Evolutionary conservation across 257 asterid genomes (phyloP).

Genomic region (Nicotiana sylvestris): DNA sequence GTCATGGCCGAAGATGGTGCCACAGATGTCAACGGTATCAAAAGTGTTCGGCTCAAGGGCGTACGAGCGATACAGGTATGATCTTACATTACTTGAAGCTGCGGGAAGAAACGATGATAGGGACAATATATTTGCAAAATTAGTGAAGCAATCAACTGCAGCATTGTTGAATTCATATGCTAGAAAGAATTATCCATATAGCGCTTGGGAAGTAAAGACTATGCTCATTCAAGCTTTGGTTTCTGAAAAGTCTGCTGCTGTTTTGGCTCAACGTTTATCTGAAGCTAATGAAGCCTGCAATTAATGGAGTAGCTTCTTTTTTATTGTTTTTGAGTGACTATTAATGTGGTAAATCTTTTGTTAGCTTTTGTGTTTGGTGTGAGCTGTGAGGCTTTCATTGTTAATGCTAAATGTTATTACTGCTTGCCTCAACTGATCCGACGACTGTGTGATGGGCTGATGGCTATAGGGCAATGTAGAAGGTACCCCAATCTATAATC

Average conservation of each 20-base stretch:
- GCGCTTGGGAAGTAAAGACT: constrained; percentile 89
- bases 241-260: constrained; percentile 55
- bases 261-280: constrained; percentile 50
- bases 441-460: too few species aligned
- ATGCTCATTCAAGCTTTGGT: constrained; percentile 68
- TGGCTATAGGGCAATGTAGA: too few species aligned
- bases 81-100: constrained; percentile 69
- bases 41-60: constrained; percentile 78
- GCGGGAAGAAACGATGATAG: constrained; percentile 44
- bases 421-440: too few species aligned
- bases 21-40: constrained; percentile 58
- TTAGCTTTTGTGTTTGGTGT: neutral
- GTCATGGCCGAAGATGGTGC: constrained; percentile 88
- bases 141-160: constrained; percentile 74
- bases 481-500: too few species aligned
- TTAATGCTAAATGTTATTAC: too few species aligned
- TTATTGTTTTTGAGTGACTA: neutral
- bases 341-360: neutral
- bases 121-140: constrained; percentile 38
- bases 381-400: neutral
- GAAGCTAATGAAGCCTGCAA: constrained; percentile 61
- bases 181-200: constrained; percentile 60
- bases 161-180: constrained; percentile 82
- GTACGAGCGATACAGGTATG: constrained; percentile 55
- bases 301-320: constrained; percentile 11